Base-by-base conservation (phyloP, 2,329 filamentous ascomycete genomes). In the Ustulina deusta region DNA sequence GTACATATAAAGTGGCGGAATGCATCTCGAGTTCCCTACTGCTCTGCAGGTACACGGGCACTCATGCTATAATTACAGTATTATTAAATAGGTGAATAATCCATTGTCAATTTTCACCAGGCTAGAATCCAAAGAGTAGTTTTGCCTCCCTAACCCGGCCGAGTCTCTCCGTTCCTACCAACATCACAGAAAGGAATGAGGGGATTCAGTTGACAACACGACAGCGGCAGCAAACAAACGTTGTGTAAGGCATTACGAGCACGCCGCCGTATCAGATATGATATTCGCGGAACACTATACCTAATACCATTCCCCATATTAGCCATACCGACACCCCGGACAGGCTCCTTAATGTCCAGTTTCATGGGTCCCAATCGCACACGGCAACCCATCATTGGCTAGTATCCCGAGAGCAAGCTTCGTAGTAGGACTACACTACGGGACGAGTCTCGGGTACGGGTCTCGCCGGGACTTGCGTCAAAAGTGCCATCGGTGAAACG, bases 391-490 rank as follows among this genome's bases (percentile, higher is more conserved):
- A 36, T 11, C 52, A 66, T 66, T 66, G 58, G 59, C 32, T 34
- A 20, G 27, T 2, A 20, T 57, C 22, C 40, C 25, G 55, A 25
- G 44, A 48, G 29, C 34, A 42, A n/a, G 48, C 56, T 51, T 61
- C 56, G 42, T 59, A 51, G 56, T 63, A 44, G 51, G 44, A 36
- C 48, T 36, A 44, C 52, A 36, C 48, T 36, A 44, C 52, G 52
- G 52, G 32, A 59, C 15, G 56, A 57, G 66, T 66, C 56, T 67
- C 67, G 64, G 63, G 63, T 42, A 51, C 57, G 61, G 63, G 67
- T 66, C 63, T 66, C 58, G 52, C 63, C 66, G 62, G 66, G 7
- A 32, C 29, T 56, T 42, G 29, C 48, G 49, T 61, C 29, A 61
- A 54, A 60, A 13, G 54, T 29, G 13, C 36, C 44, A 29, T 51